Base-by-base conservation (phyloP, 2,329 filamentous ascomycete species). In the Diaporthe helianthi region DNA sequence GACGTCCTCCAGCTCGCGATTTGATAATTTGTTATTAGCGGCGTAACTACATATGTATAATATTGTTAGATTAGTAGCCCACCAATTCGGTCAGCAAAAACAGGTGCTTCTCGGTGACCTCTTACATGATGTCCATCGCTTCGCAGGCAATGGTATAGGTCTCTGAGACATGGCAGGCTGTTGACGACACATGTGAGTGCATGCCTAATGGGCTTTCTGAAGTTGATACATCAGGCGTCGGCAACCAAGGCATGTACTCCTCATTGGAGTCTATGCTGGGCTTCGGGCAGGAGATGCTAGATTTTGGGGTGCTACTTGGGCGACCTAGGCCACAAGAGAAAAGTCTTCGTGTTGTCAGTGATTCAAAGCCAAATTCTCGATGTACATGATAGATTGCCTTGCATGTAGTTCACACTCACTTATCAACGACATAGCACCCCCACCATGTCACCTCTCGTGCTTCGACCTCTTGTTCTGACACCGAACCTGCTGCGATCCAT, bases 381-480 rank as follows among this genome's bases (percentile, higher is more conserved):
- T 17, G n/a, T 22, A 38, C 9, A 15, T 1, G 8, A 22, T n/a
- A n/a, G n/a, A n/a, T 26, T 4, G 13, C 22, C 0, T 24, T 13
- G 10, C n/a, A 6, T 1, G 22, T 17, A 19, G 8, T 8, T 15
- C 9, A 38, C 70, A 38, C 70, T 65, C 65, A 74, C 74, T 74
- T 75, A 9, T 75, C 75, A 13, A 75, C 64, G 0, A 72, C 69
- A 22, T 72, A 75, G 19, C 74, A 75, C n/a, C 73, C 74, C 72
- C 72, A 75, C 73, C 73, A 74, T 2, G 71, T 71, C 1, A 73
- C 73, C 19, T 72, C 74, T 10, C 73, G 67, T 9, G 71, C 69
- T 29, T 75, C 74, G 1, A 64, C 71, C 1, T 76, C 74, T 1
- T 73, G 68, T 52, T 72, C 67, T 0, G 66, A 64, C 1, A 75